phyloP scores from a whole-genome alignment of 345 rosid species.

The Ricinus communis region DNA sequence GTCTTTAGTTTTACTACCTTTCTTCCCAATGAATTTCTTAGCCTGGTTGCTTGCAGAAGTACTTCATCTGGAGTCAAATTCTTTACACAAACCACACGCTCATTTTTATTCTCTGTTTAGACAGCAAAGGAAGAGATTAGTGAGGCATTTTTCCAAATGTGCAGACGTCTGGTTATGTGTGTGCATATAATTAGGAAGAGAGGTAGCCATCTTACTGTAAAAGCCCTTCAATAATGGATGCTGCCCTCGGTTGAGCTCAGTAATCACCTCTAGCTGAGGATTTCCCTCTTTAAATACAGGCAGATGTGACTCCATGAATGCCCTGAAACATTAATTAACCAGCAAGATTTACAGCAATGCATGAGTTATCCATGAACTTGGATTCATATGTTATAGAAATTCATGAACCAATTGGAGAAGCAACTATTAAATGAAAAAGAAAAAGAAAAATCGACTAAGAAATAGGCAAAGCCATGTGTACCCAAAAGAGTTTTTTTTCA shows the following conservation, averaged over 20 bases:
- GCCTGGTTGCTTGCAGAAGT: slow-evolving; percentile 59
- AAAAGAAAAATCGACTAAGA: neutral
- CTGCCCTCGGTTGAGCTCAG: slow-evolving; percentile 76
- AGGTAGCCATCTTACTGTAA: slow-evolving; percentile 50
- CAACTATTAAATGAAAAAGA: neutral
- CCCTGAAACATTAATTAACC: slow-evolving; percentile 39
- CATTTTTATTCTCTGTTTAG: slow-evolving; percentile 61
- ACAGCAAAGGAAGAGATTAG: neutral
- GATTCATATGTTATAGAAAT: neutral
- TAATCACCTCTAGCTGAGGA: slow-evolving; percentile 74
- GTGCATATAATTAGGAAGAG: neutral
- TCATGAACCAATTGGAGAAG: neutral
- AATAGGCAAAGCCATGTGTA: neutral
- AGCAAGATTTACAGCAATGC: neutral
- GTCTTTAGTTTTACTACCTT: slow-evolving; percentile 78
- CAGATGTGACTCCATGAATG: slow-evolving; percentile 78
- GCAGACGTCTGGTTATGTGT: neutral
- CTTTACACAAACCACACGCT: slow-evolving; percentile 84
- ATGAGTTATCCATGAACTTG: neutral
- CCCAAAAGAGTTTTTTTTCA: too few species aligned
- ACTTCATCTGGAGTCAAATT: slow-evolving; percentile 69
- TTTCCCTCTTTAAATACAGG: slow-evolving; percentile 60
- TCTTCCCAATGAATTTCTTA: slow-evolving; percentile 78
- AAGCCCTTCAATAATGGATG: slow-evolving; percentile 81
- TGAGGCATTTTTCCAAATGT: neutral